Conservation (phyloP, 2,329 filamentous ascomycete genomes). For the Fusarium subglutinans region DNA sequence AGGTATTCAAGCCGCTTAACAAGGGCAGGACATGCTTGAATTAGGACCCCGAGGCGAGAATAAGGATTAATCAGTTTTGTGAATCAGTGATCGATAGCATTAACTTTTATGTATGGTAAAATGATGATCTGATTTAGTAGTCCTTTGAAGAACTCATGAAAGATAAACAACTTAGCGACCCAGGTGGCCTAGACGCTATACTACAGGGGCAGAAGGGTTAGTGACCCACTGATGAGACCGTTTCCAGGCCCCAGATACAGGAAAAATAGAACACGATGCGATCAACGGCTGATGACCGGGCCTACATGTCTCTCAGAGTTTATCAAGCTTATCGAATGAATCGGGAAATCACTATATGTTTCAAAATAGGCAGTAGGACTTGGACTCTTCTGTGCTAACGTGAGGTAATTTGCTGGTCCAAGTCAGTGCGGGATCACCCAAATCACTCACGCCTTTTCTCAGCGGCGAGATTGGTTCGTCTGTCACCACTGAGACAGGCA, state of each 20-base stretch:
- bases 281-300: neutral
- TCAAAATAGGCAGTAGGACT: neutral
- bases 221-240: neutral
- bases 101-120: neutral
- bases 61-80: neutral
- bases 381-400: neutral
- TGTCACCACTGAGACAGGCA: neutral
- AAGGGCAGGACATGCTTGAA: neutral
- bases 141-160: neutral
- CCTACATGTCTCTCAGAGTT: neutral
- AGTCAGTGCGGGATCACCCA: neutral
- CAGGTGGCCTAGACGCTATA: neutral
- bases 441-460: neutral
- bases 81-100: neutral
- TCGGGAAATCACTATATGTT: accelerated
- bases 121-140: too few relatives aligned
- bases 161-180: neutral
- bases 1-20: accelerated
- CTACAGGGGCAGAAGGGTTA: too few relatives aligned
- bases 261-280: neutral
- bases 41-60: neutral
- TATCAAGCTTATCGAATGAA: too few relatives aligned
- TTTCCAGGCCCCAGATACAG: neutral
- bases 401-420: neutral
- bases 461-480: neutral